Evolutionary conservation across 1,284 basidiomycete genomes (phyloP).

Genomic region (Vanrija pseudolonga): DNA sequence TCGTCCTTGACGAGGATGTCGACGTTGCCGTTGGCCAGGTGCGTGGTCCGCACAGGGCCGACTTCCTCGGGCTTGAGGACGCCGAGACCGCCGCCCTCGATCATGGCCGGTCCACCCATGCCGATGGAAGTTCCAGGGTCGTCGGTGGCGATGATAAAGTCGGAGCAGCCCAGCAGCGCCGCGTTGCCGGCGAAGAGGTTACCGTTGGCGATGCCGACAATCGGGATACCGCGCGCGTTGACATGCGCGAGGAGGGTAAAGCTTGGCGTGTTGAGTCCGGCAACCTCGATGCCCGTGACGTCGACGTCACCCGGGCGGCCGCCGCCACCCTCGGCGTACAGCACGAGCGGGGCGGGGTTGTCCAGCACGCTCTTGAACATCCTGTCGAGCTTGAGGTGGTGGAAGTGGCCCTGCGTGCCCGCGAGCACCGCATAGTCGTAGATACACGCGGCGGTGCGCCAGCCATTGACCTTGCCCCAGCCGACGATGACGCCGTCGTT

Average conservation of each 20-base stretch:
- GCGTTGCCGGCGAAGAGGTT: conserved; percentile 19
- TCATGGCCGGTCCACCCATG: conserved; percentile 20
- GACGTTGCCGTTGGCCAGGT: conserved; percentile 18
- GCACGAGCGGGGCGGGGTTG: conserved; percentile 15
- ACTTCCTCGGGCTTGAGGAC: conserved; percentile 15
- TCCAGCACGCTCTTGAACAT: conserved; percentile 15
- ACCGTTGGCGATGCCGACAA: conserved; percentile 17
- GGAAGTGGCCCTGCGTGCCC: conserved; percentile 19
- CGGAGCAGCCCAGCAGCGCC: conserved; percentile 8
- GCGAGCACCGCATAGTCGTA: conserved; percentile 20
- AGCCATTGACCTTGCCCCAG: conserved; percentile 17
- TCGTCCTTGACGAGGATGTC: conserved; percentile 17
- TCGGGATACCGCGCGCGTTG: conserved; percentile 18
- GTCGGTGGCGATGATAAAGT: conserved; percentile 18
- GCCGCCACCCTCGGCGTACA: conserved; percentile 20
- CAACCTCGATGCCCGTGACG: conserved; percentile 10
- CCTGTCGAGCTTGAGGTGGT: conserved; percentile 19
- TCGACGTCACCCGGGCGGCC: conserved; percentile 19
- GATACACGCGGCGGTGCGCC: conserved; percentile 12
- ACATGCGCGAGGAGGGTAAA: conserved; percentile 13
- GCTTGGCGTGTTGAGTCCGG: conserved; percentile 10
- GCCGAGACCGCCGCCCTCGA: conserved; percentile 17
- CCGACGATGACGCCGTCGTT: conserved; percentile 22
- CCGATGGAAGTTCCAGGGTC: conserved; percentile 13
- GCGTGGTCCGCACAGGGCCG: conserved; percentile 11